Percentiles rank a stretch among this genome's conserved stretches.
Conservation (phyloP, 306 rosid genomes). For the Cucurbita maxima region DNA sequence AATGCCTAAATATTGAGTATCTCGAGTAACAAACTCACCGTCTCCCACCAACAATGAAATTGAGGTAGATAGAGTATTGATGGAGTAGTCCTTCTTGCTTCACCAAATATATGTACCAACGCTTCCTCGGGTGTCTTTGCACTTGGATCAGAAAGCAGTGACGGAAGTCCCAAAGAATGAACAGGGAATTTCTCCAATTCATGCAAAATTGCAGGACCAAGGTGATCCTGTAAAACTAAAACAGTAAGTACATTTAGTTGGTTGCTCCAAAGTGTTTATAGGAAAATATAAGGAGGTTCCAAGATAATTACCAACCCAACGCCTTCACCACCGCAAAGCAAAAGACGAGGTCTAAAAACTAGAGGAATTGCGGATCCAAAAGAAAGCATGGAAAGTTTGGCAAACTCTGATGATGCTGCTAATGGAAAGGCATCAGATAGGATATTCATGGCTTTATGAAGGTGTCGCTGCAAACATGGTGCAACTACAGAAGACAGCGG, state of each 20-base stretch:
- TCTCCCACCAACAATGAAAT: constrained; percentile 94
- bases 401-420: constrained; percentile 48
- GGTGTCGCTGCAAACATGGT: constrained; percentile 71
- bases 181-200: constrained; percentile 95
- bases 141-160: constrained; percentile 95
- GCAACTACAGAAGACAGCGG: constrained; percentile 84
- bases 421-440: constrained; percentile 65
- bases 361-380: constrained; percentile 10
- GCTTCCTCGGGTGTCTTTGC: constrained; percentile 99
- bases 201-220: constrained; percentile 96
- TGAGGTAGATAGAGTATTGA: constrained; percentile 88
- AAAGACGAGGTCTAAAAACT: constrained; percentile 84
- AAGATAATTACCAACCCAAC: constrained; percentile 83
- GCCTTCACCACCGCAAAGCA: constrained; percentile 83
- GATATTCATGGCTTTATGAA: constrained; percentile 45
- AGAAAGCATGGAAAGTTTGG: constrained; percentile 23
- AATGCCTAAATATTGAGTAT: neutral
- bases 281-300: constrained; percentile 21
- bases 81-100: constrained; percentile 92
- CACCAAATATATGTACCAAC: constrained; percentile 88
- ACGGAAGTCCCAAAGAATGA: constrained; percentile 86
- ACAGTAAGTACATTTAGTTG: constrained; percentile 83
- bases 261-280: constrained; percentile 12
- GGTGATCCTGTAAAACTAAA: constrained; percentile 99
- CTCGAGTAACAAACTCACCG: constrained; percentile 42